Evolutionary conservation across 2,329 filamentous ascomycete species (phyloP).

Genomic region (Curvularia hawaiiensis): DNA sequence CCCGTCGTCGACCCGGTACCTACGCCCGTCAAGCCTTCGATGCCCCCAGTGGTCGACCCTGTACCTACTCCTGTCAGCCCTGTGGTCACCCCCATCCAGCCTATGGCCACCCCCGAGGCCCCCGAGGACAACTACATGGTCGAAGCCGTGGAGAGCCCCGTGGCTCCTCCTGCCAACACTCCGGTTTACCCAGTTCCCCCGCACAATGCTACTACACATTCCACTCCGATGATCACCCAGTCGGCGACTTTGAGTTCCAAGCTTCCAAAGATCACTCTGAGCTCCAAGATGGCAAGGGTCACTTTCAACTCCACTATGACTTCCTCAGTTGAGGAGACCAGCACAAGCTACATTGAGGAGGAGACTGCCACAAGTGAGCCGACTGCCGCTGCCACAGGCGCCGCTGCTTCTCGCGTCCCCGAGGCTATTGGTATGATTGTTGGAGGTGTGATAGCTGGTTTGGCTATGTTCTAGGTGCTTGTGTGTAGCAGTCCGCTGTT

Average conservation of each 20-base stretch:
- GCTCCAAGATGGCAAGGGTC: not conserved
- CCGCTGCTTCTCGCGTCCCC: conserved; percentile 22
- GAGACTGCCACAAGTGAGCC: conserved; percentile 18
- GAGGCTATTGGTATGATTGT: conserved; percentile 25
- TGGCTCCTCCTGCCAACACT: conserved; percentile 1
- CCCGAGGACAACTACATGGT: not conserved
- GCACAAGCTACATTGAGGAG: conserved; percentile 9
- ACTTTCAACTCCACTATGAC: not conserved
- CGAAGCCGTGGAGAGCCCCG: conserved; percentile 8
- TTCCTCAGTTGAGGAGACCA: not conserved
- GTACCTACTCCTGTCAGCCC: not conserved
- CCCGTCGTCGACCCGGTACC: not conserved
- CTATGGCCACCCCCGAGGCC: not conserved
- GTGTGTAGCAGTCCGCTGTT: not conserved
- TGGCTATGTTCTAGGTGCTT: conserved; percentile 21
- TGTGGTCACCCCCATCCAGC: not conserved
- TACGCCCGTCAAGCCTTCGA: not conserved
- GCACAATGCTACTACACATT: conserved; percentile 6
- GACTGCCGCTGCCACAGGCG: conserved; percentile 22
- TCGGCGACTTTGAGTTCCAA: conserved; percentile 13
- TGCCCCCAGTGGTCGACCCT: not conserved
- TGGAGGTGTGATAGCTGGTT: conserved; percentile 30
- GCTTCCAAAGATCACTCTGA: not conserved
- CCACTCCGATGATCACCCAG: conserved; percentile 7
- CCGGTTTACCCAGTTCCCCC: conserved; percentile 9